Base-by-base conservation (phyloP, 805 yeast species). In the Maudiozyma bulderi region DNA sequence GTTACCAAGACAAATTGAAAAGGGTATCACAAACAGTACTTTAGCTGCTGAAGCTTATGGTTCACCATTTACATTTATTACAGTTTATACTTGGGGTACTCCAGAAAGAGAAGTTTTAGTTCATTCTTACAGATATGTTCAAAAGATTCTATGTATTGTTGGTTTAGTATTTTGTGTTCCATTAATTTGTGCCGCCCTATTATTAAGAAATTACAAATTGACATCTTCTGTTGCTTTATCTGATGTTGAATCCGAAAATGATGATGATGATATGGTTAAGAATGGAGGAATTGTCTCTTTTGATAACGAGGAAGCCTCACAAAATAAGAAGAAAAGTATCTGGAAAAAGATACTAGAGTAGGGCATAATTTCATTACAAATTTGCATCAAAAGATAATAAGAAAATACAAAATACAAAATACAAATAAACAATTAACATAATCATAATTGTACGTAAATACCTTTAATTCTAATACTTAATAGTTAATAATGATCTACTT, bases 151-250 rank as follows among this genome's bases (percentile, higher is more conserved):
- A 59, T 70, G 78, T 60, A 71, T 75, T 47, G 75, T 77, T 33
- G 85, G 83, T 28, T 52, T 71, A 15, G 73, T 77, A 47, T 72
- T 83, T 59, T 73, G 79, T 61, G 72, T 76, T 47, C 78, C 82
- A 20, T 66, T 82, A 57, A 56, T 82, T 10, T 53, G 63, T 13
- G 64, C 69, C 38, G 71, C 80, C 0, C 61, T 80, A 46, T 66
- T 76, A 54, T 68, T 81, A 54, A 74, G 82, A 61, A 78, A 82
- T 59, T 78, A 76, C 53, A 69, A 65, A 51, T 66, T 80, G 44
- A 63, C 43, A 3, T 52, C 47, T 41, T 44, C 51, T 14, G 56
- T 58, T 28, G 52, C 58, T 15, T 45, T 55, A n/a, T 44, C 45
- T 15, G 50, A 56, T 13, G 38, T 35, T 15, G 38, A 35, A 35